Evolutionary conservation across 352 stramenopile species (phyloP).

Genomic region (Hyaloperonospora brassicae): DNA sequence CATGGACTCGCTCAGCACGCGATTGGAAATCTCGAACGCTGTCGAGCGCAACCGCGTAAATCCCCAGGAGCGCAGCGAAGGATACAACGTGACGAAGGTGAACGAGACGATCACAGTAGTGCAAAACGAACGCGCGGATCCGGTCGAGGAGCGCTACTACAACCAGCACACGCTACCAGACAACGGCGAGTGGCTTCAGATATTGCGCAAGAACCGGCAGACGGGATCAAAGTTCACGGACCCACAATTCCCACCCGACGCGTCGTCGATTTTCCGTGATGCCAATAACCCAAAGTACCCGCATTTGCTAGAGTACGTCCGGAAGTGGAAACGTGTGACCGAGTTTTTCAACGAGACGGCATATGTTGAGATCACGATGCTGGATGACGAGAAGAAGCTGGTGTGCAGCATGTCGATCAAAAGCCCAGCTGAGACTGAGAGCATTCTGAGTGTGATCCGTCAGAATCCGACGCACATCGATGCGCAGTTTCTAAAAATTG

Average conservation of each 20-base stretch:
- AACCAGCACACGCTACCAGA: constrained; percentile 58
- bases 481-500: constrained; percentile 51
- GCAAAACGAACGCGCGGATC: constrained; percentile 47
- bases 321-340: constrained; percentile 78
- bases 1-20: constrained; percentile 69
- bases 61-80: constrained; percentile 45
- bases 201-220: constrained; percentile 66
- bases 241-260: constrained; percentile 65
- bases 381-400: constrained; percentile 75
- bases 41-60: constrained; percentile 55
- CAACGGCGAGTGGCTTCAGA: constrained; percentile 62
- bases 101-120: constrained; percentile 64
- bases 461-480: constrained; percentile 43
- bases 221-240: constrained; percentile 74
- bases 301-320: constrained; percentile 68
- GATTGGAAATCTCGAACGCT: constrained; percentile 61
- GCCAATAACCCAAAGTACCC: constrained; percentile 55
- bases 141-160: constrained; percentile 64
- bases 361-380: constrained; percentile 80
- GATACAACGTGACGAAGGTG: constrained; percentile 71
- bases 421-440: constrained; percentile 61
- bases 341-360: constrained; percentile 82
- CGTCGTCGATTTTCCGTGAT: constrained; percentile 60
- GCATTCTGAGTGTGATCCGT: constrained; percentile 55
- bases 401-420: constrained; percentile 83